Percentiles rank a stretch among this genome's conserved stretches.
These are phyloP conservation scores for Aspergillus versicolor DNA, from an alignment of 2,329 filamentous ascomycete species.

Conservation along the genomic window DNA sequence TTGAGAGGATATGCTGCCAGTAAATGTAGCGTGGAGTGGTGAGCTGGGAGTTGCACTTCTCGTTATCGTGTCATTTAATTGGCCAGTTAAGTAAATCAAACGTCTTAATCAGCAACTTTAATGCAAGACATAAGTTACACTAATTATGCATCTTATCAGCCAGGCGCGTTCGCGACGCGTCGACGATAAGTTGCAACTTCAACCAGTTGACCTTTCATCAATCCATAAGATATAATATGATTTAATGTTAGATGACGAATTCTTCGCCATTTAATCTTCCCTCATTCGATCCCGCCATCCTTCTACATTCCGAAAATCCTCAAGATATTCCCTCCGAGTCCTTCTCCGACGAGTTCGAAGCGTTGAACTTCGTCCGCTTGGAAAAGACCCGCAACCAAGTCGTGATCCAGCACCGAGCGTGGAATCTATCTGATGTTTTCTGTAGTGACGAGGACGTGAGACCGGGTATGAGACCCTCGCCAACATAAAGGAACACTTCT, in stretches of 20 bases:
- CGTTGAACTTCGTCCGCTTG: constrained; percentile 32
- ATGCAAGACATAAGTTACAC: background rate
- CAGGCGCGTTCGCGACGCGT: constrained; percentile 8
- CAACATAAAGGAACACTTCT: background rate
- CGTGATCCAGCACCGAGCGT: constrained; percentile 45
- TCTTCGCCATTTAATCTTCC: constrained; percentile 41
- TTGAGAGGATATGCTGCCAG: no score
- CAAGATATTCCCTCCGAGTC: constrained; percentile 30
- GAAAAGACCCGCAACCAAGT: constrained; percentile 38
- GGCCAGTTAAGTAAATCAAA: background rate
- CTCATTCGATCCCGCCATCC: constrained; percentile 53
- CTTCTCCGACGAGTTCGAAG: constrained; percentile 43
- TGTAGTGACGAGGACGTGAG: constrained; percentile 43
- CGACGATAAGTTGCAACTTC: background rate
- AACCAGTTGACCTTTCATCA: constrained; percentile 7
- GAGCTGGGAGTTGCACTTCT: background rate
- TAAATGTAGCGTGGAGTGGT: background rate
- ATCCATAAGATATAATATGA: background rate
- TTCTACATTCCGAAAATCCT: constrained; percentile 47
- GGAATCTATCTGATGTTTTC: constrained; percentile 44
- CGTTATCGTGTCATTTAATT: background rate
- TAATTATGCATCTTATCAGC: background rate
- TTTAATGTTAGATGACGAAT: constrained; percentile 29
- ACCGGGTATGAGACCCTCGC: constrained; percentile 26
- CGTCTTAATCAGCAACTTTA: background rate